A percentile compares a stretch with the other conserved stretches of the same genome.
These are phyloP conservation scores for Cenchrus purpureus DNA, from an alignment of 176 grass and related monocot species.

Conservation along the genomic window DNA sequence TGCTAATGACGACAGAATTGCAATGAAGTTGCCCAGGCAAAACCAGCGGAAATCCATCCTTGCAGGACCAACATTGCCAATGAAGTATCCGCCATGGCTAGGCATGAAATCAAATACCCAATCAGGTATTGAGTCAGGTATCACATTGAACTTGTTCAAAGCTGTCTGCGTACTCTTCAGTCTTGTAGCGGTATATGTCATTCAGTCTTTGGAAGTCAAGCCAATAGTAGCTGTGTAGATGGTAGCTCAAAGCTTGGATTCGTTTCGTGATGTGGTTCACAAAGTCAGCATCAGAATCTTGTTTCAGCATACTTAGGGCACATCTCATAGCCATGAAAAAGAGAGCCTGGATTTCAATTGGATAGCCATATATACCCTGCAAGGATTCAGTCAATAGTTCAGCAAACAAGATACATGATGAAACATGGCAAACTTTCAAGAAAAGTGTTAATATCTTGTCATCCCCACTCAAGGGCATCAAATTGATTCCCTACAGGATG, in stretches of 20 bases:
- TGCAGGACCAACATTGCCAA: slow-evolving; percentile 76
- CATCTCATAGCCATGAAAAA: slow-evolving; percentile 84
- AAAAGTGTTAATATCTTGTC: slow-evolving; percentile 21
- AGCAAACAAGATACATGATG: slow-evolving; percentile 16
- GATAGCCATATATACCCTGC: slow-evolving; percentile 86
- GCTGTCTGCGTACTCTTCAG: slow-evolving; percentile 88
- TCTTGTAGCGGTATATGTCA: slow-evolving; percentile 85
- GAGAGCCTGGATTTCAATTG: slow-evolving; percentile 83
- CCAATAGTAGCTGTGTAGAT: slow-evolving; percentile 78
- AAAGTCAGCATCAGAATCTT: slow-evolving; percentile 49
- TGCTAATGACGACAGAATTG: slow-evolving; percentile 71
- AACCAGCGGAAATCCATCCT: slow-evolving; percentile 94
- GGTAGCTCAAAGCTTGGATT: slow-evolving; percentile 80
- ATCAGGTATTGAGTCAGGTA: slow-evolving; percentile 77
- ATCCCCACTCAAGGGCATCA: background rate
- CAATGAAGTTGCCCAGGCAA: slow-evolving; percentile 79
- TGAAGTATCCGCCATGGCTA: slow-evolving; percentile 71
- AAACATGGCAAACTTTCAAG: slow-evolving; percentile 20
- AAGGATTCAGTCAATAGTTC: slow-evolving; percentile 27
- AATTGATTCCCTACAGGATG: slow-evolving; percentile 5
- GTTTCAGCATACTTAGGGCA: slow-evolving; percentile 50
- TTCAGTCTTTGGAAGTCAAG: slow-evolving; percentile 72
- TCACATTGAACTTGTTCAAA: slow-evolving; percentile 90
- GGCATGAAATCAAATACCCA: slow-evolving; percentile 93
- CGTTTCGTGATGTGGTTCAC: slow-evolving; percentile 55